Evolutionary conservation across 495 filamentous ascomycete genomes (phyloP).

Genomic region (Monascus purpureus): DNA sequence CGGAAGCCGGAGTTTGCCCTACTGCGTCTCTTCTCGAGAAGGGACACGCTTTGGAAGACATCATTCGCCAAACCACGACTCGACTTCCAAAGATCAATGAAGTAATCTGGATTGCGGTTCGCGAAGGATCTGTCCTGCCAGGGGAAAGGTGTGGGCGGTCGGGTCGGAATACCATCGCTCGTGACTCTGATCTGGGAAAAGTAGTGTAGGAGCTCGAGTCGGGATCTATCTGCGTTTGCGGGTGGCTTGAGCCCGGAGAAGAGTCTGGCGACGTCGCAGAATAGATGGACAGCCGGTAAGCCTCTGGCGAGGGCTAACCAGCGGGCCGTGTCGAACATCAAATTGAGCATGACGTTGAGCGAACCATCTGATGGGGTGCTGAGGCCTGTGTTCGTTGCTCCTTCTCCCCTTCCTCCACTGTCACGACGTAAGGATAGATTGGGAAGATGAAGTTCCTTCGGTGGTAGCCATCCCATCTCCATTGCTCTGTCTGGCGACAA

Average conservation of each 20-base stretch:
- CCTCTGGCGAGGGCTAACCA: slow-evolving; percentile 16
- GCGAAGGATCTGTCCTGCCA: slow-evolving; percentile 1
- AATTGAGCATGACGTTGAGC: slow-evolving; percentile 1
- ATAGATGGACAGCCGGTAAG: slow-evolving; percentile 14
- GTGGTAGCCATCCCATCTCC: slow-evolving; percentile 9
- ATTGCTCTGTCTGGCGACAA: slow-evolving; percentile 7
- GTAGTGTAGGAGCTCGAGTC: slow-evolving; percentile 6
- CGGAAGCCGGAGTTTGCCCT: neutral
- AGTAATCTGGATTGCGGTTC: slow-evolving; percentile 7
- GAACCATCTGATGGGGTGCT: neutral
- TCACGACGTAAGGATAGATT: too few species aligned
- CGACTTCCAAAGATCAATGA: slow-evolving; percentile 8
- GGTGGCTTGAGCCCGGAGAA: slow-evolving; percentile 6
- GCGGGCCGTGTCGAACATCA: slow-evolving; percentile 11
- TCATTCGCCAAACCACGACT: slow-evolving; percentile 3
- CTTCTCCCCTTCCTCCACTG: too few species aligned
- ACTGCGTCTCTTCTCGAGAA: neutral
- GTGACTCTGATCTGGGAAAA: slow-evolving; percentile 8
- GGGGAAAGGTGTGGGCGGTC: slow-evolving; percentile 1
- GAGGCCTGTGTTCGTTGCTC: slow-evolving; percentile 7
- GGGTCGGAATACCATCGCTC: slow-evolving; percentile 2
- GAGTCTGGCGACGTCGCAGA: slow-evolving; percentile 10
- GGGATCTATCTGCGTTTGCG: neutral
- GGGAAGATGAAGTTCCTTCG: slow-evolving; percentile 2
- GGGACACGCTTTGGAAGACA: slow-evolving; percentile 1